phyloP scores from a whole-genome alignment of 768 basidiomycete genomes.

The Amanita pseudoporphyria region DNA sequence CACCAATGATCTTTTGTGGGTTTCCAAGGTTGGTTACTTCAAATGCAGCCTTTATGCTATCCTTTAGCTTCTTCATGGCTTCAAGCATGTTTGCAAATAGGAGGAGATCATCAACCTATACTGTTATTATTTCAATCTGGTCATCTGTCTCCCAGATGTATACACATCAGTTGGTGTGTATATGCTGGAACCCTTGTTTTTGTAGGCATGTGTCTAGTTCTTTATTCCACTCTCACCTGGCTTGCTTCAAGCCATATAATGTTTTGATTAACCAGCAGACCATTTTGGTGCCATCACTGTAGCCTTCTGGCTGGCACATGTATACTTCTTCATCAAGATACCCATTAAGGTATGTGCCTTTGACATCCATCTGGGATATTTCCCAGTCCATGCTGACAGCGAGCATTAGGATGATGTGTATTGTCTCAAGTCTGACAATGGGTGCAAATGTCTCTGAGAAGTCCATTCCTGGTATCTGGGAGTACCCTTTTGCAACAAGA shows the following conservation, averaged over 20 bases:
- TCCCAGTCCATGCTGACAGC: slow-evolving; percentile 24
- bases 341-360: slow-evolving; percentile 24
- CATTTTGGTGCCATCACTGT: slow-evolving; percentile 15
- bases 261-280: slow-evolving; percentile 17
- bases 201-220: slow-evolving; percentile 12
- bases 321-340: slow-evolving; percentile 24
- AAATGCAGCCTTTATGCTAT: slow-evolving; percentile 10
- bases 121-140: neutral
- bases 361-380: slow-evolving; percentile 32
- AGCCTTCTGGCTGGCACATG: slow-evolving; percentile 27
- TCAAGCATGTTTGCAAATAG: neutral
- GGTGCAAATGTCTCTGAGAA: slow-evolving; percentile 22
- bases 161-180: slow-evolving; percentile 8
- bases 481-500: slow-evolving; percentile 24
- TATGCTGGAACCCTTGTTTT: slow-evolving; percentile 12
- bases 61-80: neutral
- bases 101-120: neutral
- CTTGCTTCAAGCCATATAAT: slow-evolving; percentile 30
- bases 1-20: slow-evolving; percentile 17
- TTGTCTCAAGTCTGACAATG: slow-evolving; percentile 21
- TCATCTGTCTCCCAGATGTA: slow-evolving; percentile 4
- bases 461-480: slow-evolving; percentile 29
- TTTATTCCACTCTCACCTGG: slow-evolving; percentile 19
- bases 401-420: slow-evolving; percentile 23
- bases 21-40: slow-evolving; percentile 17